Evolutionary conservation across 73 alveolate species (phyloP).

Genomic region (Tetrahymena borealis): DNA sequence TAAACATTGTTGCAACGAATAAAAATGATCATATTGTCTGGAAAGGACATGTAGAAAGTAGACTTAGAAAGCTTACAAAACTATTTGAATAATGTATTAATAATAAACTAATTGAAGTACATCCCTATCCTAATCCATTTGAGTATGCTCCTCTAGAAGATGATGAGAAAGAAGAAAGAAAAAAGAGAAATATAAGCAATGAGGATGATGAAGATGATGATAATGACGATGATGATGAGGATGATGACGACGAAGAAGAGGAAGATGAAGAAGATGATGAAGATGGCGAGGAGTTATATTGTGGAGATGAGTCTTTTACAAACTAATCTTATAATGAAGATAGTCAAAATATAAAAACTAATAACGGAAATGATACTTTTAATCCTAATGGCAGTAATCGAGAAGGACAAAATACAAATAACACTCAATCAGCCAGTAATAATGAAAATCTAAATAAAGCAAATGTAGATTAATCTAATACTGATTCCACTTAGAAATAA

Average conservation of each 20-base stretch:
- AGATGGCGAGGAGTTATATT: neutral
- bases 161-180: constrained; percentile 32
- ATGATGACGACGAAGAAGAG: neutral
- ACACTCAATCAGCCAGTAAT: neutral
- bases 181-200: neutral
- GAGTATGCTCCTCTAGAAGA: neutral
- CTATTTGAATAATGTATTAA: constrained; percentile 13
- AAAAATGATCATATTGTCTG: constrained; percentile 47
- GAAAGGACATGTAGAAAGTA: constrained; percentile 51
- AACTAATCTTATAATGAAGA: neutral
- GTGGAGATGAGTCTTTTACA: neutral
- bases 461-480: neutral
- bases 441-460: neutral
- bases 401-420: neutral
- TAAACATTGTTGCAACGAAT: constrained; percentile 59
- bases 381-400: no score
- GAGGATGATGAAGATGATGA: neutral
- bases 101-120: constrained; percentile 14
- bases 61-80: constrained; percentile 31
- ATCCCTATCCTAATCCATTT: constrained; percentile 30
- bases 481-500: no score
- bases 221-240: neutral
- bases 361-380: no score
- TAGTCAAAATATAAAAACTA: no score
- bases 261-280: neutral